Base-by-base conservation (phyloP, 1,284 basidiomycete genomes). In the Xerocomus amazonicus region DNA sequence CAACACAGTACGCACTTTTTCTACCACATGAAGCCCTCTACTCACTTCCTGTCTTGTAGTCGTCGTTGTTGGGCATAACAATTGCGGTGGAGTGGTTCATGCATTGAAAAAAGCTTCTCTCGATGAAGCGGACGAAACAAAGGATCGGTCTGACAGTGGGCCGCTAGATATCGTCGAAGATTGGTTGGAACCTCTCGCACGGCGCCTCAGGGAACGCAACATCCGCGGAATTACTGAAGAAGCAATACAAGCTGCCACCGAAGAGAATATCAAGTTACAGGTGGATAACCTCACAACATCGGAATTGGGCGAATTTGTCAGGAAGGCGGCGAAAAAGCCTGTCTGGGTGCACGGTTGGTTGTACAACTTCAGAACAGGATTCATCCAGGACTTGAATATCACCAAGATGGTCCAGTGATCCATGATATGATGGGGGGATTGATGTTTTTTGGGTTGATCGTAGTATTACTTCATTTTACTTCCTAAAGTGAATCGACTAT, bases 281-380 rank as follows among this genome's bases (percentile, higher is more conserved):
- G 87, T 97, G 12, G 27, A 50, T 23, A 73, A 78, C 57, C 85
- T 89, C 17, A 35, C 46, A 1, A 29, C 14, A 62, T 73, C 91
- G 32, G 73, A 75, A 52, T 69, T 78, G 58, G 77, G 80, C 14
- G 72, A 77, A 43, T 78, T 83, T 14, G 79, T 96, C 45, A 64
- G 70, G 54, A 9, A 16, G 65, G 77, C 49, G 87, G 59, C 85
- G 45, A 92, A 90, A 88, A 69, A 63, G 46, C 65, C 62, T 31
- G 76, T 93, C 38, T 80, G 75, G 70, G 80, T 94, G 32, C 90
- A 95, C 61, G 91, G 91, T 13, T 90, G 86, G 86, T 81, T 93
- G 17, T 92, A 91, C 65, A 82, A 91, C 52, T 73, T 94, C 56
- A 76, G 75, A 48, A 79, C 74, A 27, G 92, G 92, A 13, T 72